phyloP scores from a whole-genome alignment of 371 early-diverging fungal genomes.

The Smittium mucronatum region DNA sequence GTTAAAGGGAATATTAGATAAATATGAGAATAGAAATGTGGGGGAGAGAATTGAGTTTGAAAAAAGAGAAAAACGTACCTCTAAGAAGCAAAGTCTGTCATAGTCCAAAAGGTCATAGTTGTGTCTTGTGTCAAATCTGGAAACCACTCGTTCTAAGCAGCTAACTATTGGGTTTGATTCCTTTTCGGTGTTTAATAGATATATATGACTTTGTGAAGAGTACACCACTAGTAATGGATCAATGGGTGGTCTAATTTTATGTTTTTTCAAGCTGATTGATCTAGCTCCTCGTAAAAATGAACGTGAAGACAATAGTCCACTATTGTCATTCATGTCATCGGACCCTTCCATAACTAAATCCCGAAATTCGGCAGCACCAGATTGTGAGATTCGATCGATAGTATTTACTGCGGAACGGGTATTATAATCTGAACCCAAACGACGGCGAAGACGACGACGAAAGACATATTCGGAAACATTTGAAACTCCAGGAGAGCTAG shows the following conservation, averaged over 20 bases:
- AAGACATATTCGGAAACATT: too few species aligned
- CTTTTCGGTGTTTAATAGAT: neutral
- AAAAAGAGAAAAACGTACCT: neutral
- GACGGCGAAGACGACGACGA: neutral
- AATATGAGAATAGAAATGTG: neutral
- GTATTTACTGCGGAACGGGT: neutral
- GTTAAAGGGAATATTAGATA: neutral
- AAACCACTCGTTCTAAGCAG: neutral
- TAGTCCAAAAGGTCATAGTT: neutral
- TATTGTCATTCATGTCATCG: too few species aligned
- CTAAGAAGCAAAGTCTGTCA: neutral
- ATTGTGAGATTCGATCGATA: neutral
- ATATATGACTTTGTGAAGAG: neutral
- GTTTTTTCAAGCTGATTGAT: neutral
- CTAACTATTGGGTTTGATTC: neutral
- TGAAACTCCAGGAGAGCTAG: too few species aligned
- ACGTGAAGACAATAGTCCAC: too few species aligned
- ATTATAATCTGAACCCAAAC: neutral
- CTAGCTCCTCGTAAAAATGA: too few species aligned
- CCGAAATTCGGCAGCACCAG: too few species aligned
- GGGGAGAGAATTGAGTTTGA: neutral
- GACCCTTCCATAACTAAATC: too few species aligned
- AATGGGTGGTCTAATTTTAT: neutral
- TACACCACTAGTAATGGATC: neutral
- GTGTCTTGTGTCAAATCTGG: neutral